Base-by-base conservation (phyloP, 2,329 filamentous ascomycete genomes). In the Ceratocystis colombiana region DNA sequence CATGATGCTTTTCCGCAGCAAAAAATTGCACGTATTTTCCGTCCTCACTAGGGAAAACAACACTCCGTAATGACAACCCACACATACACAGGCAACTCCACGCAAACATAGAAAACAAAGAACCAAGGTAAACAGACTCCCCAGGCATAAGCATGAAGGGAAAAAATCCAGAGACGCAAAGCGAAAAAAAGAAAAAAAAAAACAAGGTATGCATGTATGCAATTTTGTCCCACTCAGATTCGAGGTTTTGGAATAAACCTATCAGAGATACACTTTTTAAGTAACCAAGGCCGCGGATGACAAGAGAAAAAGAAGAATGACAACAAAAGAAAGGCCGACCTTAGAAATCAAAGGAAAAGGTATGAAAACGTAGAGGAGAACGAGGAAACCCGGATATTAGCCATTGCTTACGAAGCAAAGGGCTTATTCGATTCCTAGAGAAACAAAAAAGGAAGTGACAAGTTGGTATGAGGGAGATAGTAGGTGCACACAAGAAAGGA, bases 81-180 rank as follows among this genome's bases (percentile, higher is more conserved):
- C 15, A 64, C 33, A 66, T 15, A 48, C 63, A 45, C 44, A 64
- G 33, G 15, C 63, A 65, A 65, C 50, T 45, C 46, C 48, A 64
- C 33, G 20, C 50, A 25, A 64, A 50, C 12, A 62, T 30, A 50
- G 6, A 25, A 25, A 53, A 62, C 45, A 17, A 44, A 33, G 12
- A 20, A 61, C 55, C 5, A 64, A 61, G 59, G 48, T 30, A 63
- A 50, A 61, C n/a, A 64, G 48, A 64, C 17, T 10, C 20, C 20
- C 48, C 48, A 53, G 22, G 48, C 48, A 41, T 12, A 53, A 25
- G 28, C 28, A 57, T 63, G 61, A 37, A 45, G 44, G 44, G 46
- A 61, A 33, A 33, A 28, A 41, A 41, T 15, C 17, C 46, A 44
- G 57, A 53, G 55, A 45, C 64, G 45, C 17, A 46, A 59, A 53